Evolutionary conservation across 495 filamentous ascomycete genomes (phyloP).

Genomic region (Chaetomium fimeti): DNA sequence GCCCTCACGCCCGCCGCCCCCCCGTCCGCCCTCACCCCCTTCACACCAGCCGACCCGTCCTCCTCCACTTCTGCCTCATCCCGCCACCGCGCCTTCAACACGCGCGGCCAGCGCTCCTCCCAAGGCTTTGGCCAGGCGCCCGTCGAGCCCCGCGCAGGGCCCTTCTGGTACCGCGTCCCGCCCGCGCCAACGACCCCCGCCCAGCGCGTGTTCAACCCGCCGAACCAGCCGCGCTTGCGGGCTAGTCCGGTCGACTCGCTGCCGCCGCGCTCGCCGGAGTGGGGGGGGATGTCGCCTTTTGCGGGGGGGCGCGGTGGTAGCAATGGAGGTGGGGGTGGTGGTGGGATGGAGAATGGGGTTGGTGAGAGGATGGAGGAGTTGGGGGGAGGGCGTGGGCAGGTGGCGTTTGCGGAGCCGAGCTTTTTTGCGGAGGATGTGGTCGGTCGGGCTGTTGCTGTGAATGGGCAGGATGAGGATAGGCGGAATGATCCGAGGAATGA

Average conservation of each 20-base stretch:
- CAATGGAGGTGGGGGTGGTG: too few relatives aligned
- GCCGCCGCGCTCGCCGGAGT: too few relatives aligned
- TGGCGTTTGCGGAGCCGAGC: slow-evolving; percentile 24
- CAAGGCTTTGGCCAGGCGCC: slow-evolving; percentile 60
- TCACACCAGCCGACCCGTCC: too few relatives aligned
- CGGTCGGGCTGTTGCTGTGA: not conserved
- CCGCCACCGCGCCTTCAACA: slow-evolving; percentile 49
- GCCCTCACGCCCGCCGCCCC: too few relatives aligned
- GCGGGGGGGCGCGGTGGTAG: too few relatives aligned
- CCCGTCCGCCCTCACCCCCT: not conserved
- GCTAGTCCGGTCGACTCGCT: slow-evolving; percentile 35
- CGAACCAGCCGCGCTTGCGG: slow-evolving; percentile 49
- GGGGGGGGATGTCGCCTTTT: too few relatives aligned
- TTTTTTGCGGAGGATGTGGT: slow-evolving; percentile 21
- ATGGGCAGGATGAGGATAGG: not conserved
- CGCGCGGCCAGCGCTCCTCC: slow-evolving; percentile 44
- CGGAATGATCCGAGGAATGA: slow-evolving; percentile 21
- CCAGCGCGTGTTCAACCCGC: slow-evolving; percentile 61
- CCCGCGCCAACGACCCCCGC: slow-evolving; percentile 63
- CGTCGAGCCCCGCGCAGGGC: slow-evolving; percentile 39
- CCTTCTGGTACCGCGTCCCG: slow-evolving; percentile 62
- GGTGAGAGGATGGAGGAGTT: not conserved
- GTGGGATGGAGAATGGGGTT: not conserved
- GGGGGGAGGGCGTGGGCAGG: not conserved
- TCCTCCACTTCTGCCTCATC: slow-evolving; percentile 38